Base-by-base conservation (phyloP, 2,329 filamentous ascomycete species). In the Thermothelomyces thermophilus region DNA sequence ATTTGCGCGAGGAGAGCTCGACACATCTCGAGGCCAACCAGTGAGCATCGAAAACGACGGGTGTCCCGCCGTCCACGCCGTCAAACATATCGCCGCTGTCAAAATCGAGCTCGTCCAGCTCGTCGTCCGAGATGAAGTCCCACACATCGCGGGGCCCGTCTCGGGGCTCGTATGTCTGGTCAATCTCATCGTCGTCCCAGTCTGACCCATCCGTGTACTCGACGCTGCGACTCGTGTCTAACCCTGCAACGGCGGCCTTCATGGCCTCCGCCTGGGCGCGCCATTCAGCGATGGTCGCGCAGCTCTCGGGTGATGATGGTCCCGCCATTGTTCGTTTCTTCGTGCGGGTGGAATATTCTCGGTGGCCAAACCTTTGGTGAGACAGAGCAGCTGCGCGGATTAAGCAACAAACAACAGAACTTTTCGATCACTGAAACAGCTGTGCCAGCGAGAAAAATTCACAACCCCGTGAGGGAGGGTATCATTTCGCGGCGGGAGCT, bases 91-190 rank as follows among this genome's bases (percentile, higher is more conserved):
- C 59, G 60, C 68, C 26, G 71, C 71, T 54, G 69, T 76, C 57
- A 64, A 74, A 54, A 64, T 73, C 56, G 34, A 73, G 68, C 22
- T 79, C 76, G 41, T 84, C 78, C 26, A 80, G 70, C 54, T 87
- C 86, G 59, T 82, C 84, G 61, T 90, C 85, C 52, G 84, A 89
- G 62, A 95, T 88, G 51, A 94, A 82, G 64, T 96, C 90, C 91
- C 91, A 96, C 9, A 96, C 83, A 68, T 96, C 90, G 51, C 91
- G 86, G 5, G 80, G 79, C 16, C 78, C 81, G 37, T 79, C 79
- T 2, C 72, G 44, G 14, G 52, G 50, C 9, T 49, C 75, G 56
- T 74, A 74, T 11, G 70, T 71, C 50, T 74, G 73, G 11, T 73
- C 73, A 24, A 74, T 73, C 26, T 78, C 73, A 30, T 87, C 83